These are phyloP conservation scores for Ulvella scutata DNA, from an alignment of 139 green algal species.

Conservation along the genomic window DNA sequence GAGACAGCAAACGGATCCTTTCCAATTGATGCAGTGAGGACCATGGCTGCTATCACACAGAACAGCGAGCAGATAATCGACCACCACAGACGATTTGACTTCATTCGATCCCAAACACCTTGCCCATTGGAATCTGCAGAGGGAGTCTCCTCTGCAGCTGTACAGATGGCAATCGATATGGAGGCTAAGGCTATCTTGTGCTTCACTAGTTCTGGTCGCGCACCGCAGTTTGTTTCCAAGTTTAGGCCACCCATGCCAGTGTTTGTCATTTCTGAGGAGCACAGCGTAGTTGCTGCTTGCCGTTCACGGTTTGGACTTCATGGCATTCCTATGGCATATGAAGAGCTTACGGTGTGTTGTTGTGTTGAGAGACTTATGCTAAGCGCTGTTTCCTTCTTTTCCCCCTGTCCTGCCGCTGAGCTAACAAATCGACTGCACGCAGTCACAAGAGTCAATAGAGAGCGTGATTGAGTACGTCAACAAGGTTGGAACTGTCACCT, in stretches of 20 bases:
- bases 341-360: conserved; percentile 24
- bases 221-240: conserved; percentile 31
- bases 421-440: no score
- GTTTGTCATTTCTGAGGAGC: conserved; percentile 25
- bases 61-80: conserved; percentile 63
- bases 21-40: conserved; percentile 42
- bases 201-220: conserved; percentile 29
- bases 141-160: conserved; percentile 21
- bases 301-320: not conserved
- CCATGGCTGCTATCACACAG: conserved; percentile 60
- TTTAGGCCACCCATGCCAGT: conserved; percentile 31
- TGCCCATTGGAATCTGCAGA: conserved; percentile 31
- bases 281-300: conserved; percentile 26
- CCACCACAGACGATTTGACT: conserved; percentile 33
- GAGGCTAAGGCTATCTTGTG: conserved; percentile 39
- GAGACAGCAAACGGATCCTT: conserved; percentile 68
- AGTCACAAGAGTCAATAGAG: not conserved
- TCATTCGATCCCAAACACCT: conserved; percentile 33
- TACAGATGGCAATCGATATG: conserved; percentile 50
- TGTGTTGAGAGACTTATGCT: conserved; percentile 7
- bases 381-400: not conserved
- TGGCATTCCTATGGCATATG: conserved; percentile 7
- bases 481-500: not conserved
- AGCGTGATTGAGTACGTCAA: not conserved
- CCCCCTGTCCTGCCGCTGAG: not conserved